Conservation (phyloP, 441 rosid species). For the Erysimum pusillum region DNA sequence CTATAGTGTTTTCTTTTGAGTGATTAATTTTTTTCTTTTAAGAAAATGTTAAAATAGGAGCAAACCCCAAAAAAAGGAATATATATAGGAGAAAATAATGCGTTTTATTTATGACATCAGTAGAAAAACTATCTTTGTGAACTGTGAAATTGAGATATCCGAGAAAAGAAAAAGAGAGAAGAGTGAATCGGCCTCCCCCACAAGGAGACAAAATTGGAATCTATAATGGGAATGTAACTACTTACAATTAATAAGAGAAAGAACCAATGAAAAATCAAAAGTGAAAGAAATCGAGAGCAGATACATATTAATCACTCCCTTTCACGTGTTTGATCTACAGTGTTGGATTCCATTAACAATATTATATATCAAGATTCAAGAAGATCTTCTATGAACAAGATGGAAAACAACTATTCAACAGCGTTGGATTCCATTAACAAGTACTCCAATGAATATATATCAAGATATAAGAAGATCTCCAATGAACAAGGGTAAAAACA, state of each 20-base stretch:
- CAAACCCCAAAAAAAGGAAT: not conserved
- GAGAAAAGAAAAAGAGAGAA: slow-evolving; percentile 13
- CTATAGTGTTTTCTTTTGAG: not conserved
- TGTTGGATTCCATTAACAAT: slow-evolving; percentile 30
- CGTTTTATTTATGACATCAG: slow-evolving; percentile 25
- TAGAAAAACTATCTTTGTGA: slow-evolving; percentile 20
- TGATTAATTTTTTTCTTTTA: not conserved
- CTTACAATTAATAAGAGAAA: slow-evolving; percentile 29
- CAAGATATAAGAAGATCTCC: not conserved
- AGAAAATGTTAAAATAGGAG: not conserved
- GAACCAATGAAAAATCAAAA: slow-evolving; percentile 28
- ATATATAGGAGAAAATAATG: not conserved
- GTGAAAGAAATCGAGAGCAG: slow-evolving; percentile 8
- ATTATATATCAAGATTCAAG: not conserved
- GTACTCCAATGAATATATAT: not conserved
- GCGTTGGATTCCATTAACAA: slow-evolving; percentile 32
- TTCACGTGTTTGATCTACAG: slow-evolving; percentile 7
- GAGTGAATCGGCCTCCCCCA: slow-evolving; percentile 46
- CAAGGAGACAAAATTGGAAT: slow-evolving; percentile 46
- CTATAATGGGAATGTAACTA: slow-evolving; percentile 35
- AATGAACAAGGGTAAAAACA: slow-evolving; percentile 19
- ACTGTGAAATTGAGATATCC: slow-evolving; percentile 33
- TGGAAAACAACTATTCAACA: slow-evolving; percentile 16
- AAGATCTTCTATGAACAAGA: slow-evolving; percentile 17
- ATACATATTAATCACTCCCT: slow-evolving; percentile 29